Conservation (phyloP, 306 rosid species). For the Lithocarpus polystachyus region DNA sequence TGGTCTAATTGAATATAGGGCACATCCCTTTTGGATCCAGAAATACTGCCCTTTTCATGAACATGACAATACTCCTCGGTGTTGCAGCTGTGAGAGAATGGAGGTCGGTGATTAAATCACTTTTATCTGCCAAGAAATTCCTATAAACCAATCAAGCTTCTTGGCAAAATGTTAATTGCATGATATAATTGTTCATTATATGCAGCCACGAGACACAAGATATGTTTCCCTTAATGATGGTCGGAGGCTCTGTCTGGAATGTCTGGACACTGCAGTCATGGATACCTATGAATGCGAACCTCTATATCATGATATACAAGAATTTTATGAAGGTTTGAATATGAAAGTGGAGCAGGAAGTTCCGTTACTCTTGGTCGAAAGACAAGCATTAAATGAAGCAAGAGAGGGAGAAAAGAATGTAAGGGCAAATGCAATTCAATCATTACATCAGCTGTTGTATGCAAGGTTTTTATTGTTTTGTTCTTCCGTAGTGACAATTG, state of each 20-base stretch:
- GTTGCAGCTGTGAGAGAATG: constrained; percentile 99
- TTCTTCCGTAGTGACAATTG: not conserved
- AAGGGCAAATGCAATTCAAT: constrained; percentile 37
- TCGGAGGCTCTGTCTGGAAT: constrained; percentile 91
- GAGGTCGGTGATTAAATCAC: constrained; percentile 57
- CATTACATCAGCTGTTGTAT: constrained; percentile 10
- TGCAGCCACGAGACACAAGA: constrained; percentile 72
- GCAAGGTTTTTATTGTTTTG: not conserved
- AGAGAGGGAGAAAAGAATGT: constrained; percentile 96
- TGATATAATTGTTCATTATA: constrained; percentile 13
- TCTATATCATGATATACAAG: constrained; percentile 73
- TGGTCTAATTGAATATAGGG: constrained; percentile 99
- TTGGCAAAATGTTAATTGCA: constrained; percentile 12
- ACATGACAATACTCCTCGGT: constrained; percentile 87
- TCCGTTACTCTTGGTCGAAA: constrained; percentile 93
- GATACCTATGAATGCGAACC: constrained; percentile 86
- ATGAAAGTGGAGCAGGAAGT: constrained; percentile 92
- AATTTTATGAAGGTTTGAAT: constrained; percentile 74
- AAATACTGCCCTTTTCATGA: constrained; percentile 97
- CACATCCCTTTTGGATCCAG: constrained; percentile 99
- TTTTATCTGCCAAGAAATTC: constrained; percentile 10
- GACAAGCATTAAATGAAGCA: constrained; percentile 96
- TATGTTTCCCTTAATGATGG: constrained; percentile 78
- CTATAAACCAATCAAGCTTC: not conserved
- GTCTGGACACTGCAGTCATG: constrained; percentile 93